A percentile compares a stretch with the other conserved stretches of the same genome.
These are phyloP conservation scores for Iris macrosiphon DNA, from an alignment of 106 monocot genomes.

Conservation along the genomic window DNA sequence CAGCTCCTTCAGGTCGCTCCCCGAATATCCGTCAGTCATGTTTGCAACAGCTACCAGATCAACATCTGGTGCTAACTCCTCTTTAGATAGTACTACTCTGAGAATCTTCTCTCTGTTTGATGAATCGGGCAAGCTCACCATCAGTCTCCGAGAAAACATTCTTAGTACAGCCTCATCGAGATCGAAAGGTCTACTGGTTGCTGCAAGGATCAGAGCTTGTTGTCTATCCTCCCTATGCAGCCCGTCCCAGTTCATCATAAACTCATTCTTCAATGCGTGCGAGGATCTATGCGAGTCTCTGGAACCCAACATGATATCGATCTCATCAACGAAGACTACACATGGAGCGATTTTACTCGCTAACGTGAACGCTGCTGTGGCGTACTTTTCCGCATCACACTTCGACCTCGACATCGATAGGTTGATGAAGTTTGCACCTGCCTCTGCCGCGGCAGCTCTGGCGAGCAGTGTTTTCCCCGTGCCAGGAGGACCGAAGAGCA, in stretches of 20 bases:
- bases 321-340: conserved; percentile 35
- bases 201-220: conserved; percentile 27
- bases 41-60: too few relatives aligned
- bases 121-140: conserved; percentile 29
- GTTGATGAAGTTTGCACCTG: too few relatives aligned
- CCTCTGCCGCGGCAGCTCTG: too few relatives aligned
- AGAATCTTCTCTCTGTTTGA: conserved; percentile 31
- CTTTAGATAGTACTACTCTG: conserved; percentile 19
- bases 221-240: conserved; percentile 29
- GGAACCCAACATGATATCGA: conserved; percentile 35
- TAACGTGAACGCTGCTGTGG: conserved; percentile 29
- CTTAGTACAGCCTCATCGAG: conserved; percentile 40
- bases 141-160: conserved; percentile 28
- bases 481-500: too few relatives aligned
- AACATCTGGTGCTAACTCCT: too few relatives aligned
- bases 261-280: conserved; percentile 25
- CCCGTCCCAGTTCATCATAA: too few relatives aligned
- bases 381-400: conserved; percentile 34
- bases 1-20: too few relatives aligned
- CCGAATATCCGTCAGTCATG: too few relatives aligned
- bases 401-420: conserved; percentile 35
- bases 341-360: conserved; percentile 34
- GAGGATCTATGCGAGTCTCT: too few relatives aligned
- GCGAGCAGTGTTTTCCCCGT: too few relatives aligned
- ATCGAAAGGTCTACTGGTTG: conserved; percentile 39